phyloP scores from a whole-genome alignment of 1,284 basidiomycete genomes.

The Lentinula novae-zelandiae region DNA sequence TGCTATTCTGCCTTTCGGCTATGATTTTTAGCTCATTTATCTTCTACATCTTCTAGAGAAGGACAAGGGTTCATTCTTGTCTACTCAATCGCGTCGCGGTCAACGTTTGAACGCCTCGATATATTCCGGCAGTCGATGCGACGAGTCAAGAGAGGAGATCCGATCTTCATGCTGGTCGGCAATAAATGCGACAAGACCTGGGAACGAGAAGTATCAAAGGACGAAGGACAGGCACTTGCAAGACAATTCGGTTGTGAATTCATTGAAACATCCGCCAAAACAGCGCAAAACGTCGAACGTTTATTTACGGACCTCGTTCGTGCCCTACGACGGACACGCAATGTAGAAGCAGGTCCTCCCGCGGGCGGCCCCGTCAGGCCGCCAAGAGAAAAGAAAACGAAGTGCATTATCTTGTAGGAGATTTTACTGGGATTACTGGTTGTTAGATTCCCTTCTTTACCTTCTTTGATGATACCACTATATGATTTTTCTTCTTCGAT shows the following conservation, averaged over 20 bases:
- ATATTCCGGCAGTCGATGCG: slow-evolving; percentile 94
- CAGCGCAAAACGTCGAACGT: slow-evolving; percentile 91
- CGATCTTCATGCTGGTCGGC: slow-evolving; percentile 86
- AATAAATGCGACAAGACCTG: slow-evolving; percentile 89
- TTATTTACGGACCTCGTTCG: slow-evolving; percentile 92
- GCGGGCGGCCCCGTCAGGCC: slow-evolving; percentile 26
- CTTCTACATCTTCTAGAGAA: slow-evolving; percentile 57
- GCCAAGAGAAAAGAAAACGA: slow-evolving; percentile 40
- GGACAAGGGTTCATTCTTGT: slow-evolving; percentile 99
- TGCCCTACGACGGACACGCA: slow-evolving; percentile 73
- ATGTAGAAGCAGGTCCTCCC: slow-evolving; percentile 36
- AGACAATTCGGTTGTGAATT: slow-evolving; percentile 90
- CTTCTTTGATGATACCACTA: slow-evolving; percentile 75
- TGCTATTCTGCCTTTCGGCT: slow-evolving; percentile 17
- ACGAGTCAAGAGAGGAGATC: slow-evolving; percentile 87
- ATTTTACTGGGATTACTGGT: slow-evolving; percentile 52
- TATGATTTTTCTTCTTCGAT: slow-evolving; percentile 34
- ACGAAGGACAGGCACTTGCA: slow-evolving; percentile 87
- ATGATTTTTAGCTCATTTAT: slow-evolving; percentile 10
- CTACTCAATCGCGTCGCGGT: slow-evolving; percentile 94
- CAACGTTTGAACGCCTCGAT: slow-evolving; percentile 92
- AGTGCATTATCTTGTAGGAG: slow-evolving; percentile 79
- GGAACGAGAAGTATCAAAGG: slow-evolving; percentile 83
- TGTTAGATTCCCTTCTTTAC: slow-evolving; percentile 61
- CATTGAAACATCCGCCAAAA: slow-evolving; percentile 96